Conservation (phyloP, 345 rosid genomes). For the Moringa oleifera region DNA sequence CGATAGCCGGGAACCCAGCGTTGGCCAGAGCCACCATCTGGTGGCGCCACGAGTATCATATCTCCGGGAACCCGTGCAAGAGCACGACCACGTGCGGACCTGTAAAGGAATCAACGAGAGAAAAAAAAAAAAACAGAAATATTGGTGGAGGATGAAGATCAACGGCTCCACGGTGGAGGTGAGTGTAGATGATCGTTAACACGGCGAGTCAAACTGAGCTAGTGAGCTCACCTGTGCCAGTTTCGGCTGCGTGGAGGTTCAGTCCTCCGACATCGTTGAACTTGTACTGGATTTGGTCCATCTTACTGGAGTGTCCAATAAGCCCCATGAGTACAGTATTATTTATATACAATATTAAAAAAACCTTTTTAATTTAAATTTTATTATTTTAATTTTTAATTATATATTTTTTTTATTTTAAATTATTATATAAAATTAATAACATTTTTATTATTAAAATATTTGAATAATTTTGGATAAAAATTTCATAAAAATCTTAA, state of each 20-base stretch:
- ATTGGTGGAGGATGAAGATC: neutral
- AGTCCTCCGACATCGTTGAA: constrained; percentile 26
- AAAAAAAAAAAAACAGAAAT: neutral
- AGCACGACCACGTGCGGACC: constrained; percentile 37
- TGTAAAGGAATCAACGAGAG: constrained; percentile 2
- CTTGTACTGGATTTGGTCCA: constrained; percentile 43
- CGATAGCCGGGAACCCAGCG: constrained; percentile 41
- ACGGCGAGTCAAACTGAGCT: neutral
- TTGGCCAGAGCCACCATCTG: constrained; percentile 46
- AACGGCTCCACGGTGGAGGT: neutral
- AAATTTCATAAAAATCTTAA: no score
- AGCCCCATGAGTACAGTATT: no score
- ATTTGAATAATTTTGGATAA: no score
- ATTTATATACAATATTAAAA: no score
- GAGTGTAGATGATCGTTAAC: neutral
- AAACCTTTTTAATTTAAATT: no score
- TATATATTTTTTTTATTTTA: no score
- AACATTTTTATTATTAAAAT: no score
- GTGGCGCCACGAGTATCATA: constrained; percentile 64
- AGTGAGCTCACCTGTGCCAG: constrained; percentile 25
- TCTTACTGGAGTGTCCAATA: no score
- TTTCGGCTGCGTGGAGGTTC: constrained; percentile 44
- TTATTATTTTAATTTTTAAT: no score
- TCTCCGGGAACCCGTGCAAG: constrained; percentile 63
- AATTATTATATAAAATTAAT: no score